Evolutionary conservation across 495 filamentous ascomycete genomes (phyloP).

Genomic region (Jackrogersella multiformis): DNA sequence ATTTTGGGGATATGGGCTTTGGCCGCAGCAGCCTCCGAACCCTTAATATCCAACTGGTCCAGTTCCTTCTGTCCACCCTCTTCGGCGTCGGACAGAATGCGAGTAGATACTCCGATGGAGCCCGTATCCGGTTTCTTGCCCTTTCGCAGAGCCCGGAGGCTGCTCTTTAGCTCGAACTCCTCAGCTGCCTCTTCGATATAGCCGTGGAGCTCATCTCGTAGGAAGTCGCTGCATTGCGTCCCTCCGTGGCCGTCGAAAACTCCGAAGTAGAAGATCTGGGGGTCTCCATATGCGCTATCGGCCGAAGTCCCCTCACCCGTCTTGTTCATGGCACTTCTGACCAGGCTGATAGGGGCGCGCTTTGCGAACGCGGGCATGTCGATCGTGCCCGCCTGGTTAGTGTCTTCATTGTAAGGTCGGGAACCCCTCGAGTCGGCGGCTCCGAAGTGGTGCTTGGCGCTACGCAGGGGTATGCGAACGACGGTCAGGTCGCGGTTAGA

Average conservation of each 20-base stretch:
- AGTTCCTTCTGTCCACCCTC: conserved; percentile 37
- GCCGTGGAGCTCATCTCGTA: conserved; percentile 83
- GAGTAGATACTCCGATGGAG: conserved; percentile 3
- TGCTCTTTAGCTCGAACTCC: conserved; percentile 78
- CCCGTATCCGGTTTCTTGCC: conserved; percentile 9
- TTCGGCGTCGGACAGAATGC: conserved; percentile 26
- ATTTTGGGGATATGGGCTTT: conserved; percentile 43
- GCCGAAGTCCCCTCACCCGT: conserved; percentile 68
- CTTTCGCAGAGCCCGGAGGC: conserved; percentile 56
- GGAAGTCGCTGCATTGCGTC: conserved; percentile 84
- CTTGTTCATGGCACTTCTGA: conserved; percentile 50
- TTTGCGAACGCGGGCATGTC: conserved; percentile 92
- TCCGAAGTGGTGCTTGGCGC: conserved; percentile 96
- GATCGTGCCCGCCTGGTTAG: conserved; percentile 93
- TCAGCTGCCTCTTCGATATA: conserved; percentile 84
- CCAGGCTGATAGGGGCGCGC: conserved; percentile 75
- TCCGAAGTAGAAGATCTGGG: conserved; percentile 95
- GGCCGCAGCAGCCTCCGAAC: conserved; percentile 47
- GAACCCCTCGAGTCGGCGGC: conserved; percentile 79
- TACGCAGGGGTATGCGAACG: conserved; percentile 94
- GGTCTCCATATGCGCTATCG: conserved; percentile 81
- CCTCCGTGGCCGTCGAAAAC: conserved; percentile 98
- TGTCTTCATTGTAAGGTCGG: conserved; percentile 89
- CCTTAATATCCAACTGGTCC: conserved; percentile 52
- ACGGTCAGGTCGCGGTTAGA: conserved; percentile 82